phyloP scores from a whole-genome alignment of 139 green algal species.

The Diplosphaera chodatii region DNA sequence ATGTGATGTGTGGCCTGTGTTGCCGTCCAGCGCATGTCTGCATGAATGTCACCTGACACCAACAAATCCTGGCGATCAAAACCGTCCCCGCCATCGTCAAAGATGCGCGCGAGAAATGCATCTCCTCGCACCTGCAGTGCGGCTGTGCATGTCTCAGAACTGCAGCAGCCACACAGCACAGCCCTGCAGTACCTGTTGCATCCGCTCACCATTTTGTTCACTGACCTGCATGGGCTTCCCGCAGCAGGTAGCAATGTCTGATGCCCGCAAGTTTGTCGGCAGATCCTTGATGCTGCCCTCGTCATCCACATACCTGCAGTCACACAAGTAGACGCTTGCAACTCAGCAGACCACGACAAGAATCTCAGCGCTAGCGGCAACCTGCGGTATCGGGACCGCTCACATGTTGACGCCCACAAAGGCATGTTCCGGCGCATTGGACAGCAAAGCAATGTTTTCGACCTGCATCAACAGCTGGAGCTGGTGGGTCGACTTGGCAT shows the following conservation, averaged over 20 bases:
- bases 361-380: no score
- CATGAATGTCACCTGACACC: neutral
- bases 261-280: slow-evolving; percentile 62
- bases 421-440: slow-evolving; percentile 44
- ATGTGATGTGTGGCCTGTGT: no score
- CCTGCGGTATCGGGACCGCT: no score
- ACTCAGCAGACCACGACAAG: no score
- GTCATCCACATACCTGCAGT: slow-evolving; percentile 69
- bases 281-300: slow-evolving; percentile 54
- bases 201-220: no score
- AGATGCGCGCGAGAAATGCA: slow-evolving; percentile 71
- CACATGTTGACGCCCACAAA: slow-evolving; percentile 68
- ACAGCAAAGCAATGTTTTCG: slow-evolving; percentile 70
- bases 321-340: no score
- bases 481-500: no score
- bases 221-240: slow-evolving; percentile 70
- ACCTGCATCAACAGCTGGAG: slow-evolving; percentile 56
- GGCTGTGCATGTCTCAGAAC: no score
- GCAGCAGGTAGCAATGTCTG: slow-evolving; percentile 54
- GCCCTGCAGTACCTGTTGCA: no score
- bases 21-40: no score
- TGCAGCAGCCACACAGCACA: no score
- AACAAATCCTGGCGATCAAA: slow-evolving; percentile 70
- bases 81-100: slow-evolving; percentile 79
- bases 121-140: slow-evolving; percentile 68